Evolutionary conservation across 768 basidiomycete species (phyloP), one percentile per base, ranked within the genome.

Genomic region (Pulveroboletus sp.): DNA sequence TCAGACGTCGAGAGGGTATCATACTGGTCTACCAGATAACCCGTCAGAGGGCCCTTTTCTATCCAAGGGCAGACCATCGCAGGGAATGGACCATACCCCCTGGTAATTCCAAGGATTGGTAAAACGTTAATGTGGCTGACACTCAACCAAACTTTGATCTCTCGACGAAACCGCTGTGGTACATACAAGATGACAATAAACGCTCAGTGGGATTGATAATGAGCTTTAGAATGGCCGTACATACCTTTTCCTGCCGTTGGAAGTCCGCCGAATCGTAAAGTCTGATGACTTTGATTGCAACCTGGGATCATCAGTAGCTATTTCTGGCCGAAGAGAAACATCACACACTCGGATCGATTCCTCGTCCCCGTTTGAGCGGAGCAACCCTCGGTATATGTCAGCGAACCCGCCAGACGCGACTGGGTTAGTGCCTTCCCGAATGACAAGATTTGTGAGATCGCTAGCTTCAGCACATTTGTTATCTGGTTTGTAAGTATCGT

Each of bases 101-200:
- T 12, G 11, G 8, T 30, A 0, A 31, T 52, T 4, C 45, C 45
- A 8, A 47, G 26, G 19, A 55, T 36, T 4, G 36, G 45, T 13
- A 39, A 11, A 1, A 47, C 31, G 4, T 40, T 55, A 4, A 1
- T 16, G 17, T 54, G 45, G 6, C 24, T 13, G 19, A 52, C 50
- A 6, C 7, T 16, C 16, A 29, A 14, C 44, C 40, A 46, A 4
- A 51, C 47, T 34, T 43, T 47, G 26, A 46, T 27, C 16, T 52
- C 53, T 17, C 53, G 30, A 4, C 36, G 23, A 5, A 43, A 44
- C n/a, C 55, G 45, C 65, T 66, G 53, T 16, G 13, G 23, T 2
- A 11, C n/a, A 20, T 29, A 29, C 27, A 29, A 29, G 11, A 11
- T 5, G 27, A 29, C 3, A 29, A 9, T 11, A 5, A 9, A 2